Conservation (phyloP, 805 yeast genomes). For the Komagataella kurtzmanii region DNA sequence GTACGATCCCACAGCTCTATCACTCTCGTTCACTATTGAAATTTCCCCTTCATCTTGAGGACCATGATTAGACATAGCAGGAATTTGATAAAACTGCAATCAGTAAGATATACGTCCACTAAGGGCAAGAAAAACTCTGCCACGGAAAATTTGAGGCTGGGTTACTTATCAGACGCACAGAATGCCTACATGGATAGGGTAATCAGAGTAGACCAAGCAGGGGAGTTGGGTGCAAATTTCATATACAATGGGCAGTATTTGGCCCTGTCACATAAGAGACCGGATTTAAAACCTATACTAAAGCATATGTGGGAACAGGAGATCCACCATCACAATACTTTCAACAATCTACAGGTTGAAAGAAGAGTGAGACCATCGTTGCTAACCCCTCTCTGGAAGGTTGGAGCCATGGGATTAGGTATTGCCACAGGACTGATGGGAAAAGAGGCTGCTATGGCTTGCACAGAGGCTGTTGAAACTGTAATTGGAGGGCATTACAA, state of each 20-base stretch:
- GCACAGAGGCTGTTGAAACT: constrained; percentile 97
- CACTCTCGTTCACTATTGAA: background rate
- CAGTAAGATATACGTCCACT: background rate
- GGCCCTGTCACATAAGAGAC: constrained; percentile 57
- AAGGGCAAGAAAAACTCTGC: background rate
- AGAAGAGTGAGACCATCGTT: constrained; percentile 85
- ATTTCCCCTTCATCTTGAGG: background rate
- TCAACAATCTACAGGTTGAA: constrained; percentile 60
- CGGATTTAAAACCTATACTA: constrained; percentile 65
- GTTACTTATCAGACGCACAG: constrained; percentile 29
- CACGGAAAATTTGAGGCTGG: background rate
- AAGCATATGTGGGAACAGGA: constrained; percentile 99
- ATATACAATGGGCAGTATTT: constrained; percentile 86
- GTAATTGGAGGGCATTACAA: constrained; percentile 96
- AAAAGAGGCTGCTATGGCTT: constrained; percentile 98
- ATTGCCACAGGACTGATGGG: constrained; percentile 75
- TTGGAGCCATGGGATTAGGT: constrained; percentile 83
- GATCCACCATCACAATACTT: constrained; percentile 77
- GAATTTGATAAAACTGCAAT: background rate
- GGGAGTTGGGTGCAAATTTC: constrained; percentile 91
- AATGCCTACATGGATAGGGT: constrained; percentile 58
- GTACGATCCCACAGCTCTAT: background rate
- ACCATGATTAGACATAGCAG: background rate
- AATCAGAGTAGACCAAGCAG: constrained; percentile 93
- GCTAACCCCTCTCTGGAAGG: constrained; percentile 86